Base-by-base conservation (phyloP, 2,329 filamentous ascomycete genomes). In the Alternaria incomplexa region DNA sequence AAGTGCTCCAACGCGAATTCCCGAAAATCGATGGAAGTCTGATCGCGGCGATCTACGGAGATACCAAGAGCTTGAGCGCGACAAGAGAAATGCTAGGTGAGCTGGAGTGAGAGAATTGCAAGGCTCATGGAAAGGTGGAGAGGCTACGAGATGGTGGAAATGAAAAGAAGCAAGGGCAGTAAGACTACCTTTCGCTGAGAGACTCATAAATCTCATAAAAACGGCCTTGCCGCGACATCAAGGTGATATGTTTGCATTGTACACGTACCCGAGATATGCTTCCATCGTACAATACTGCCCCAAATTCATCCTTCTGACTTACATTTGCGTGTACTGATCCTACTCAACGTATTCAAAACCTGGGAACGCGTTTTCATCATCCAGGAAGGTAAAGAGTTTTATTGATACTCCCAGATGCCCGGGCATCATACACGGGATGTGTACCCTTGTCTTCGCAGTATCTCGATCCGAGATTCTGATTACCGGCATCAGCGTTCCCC, bases 1-100 rank as follows among this genome's bases (percentile, higher is more conserved):
- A 78, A 62, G 75, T 74, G 28, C 65, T 83, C 67, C 77, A 81
- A 72, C 62, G 77, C 15, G 81, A 83, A 70, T 83, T 82, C 56
- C 82, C 82, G 1, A 73, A 69, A n/a, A 69, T 83, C n/a, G 82
- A 83, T 68, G 77, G 79, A 3, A 80, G 76, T 59, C 63, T 83
- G 68, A 81, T 83, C 63, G 82, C 82, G 11, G 82, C 82, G n/a
- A 77, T 83, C 46, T 83, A 83, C 63, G 75, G 77, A 7, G 82
- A 83, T 65, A 77, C 74, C 25, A 77, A 81, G 71, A 78, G 73
- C 64, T 58, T 82, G 66, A 76, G 77, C 20, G 81, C 77, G n/a
- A 81, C 81, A 61, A 76, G 81, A 65, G 82, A 83, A 73, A 82
- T 82, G 80, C 68, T 83, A 62, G 72, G 76, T 45, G 81, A 81